Base-by-base conservation (phyloP, 805 yeast genomes). In the Candida broadrunensis region DNA sequence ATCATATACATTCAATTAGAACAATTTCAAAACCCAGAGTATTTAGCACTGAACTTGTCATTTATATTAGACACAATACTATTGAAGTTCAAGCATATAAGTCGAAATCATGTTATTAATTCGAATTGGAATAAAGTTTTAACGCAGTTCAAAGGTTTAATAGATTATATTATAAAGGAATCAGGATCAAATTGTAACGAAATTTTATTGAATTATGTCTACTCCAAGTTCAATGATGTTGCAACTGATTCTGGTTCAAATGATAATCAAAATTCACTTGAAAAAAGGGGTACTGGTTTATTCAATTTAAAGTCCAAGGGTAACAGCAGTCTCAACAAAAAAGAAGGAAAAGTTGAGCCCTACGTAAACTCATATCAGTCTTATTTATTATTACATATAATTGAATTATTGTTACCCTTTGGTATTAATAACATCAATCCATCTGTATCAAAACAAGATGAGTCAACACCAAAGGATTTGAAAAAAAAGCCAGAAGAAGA, bases 1-100 rank as follows among this genome's bases (percentile, higher is more conserved):
- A 50, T 69, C 5, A 46, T 65, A 31, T 69, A 66, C 42, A 46
- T 66, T 25, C 74, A 70, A 47, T 52, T 70, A 14, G 70, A 67
- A 42, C 70, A 63, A 45, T 61, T 68, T 36, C 74, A 67, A 41
- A 55, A 64, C 37, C 49, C 60, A 1, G 71, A 67, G n/a, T 70
- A 50, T 39, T 54, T 67, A 23, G 50, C 73, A 0, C 33, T 39
- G 5, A 61, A 60, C 20, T 39, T 67, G 21, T 33, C 51, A 2
- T 36, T 19, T 3, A 58, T 68, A 31, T 40, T 70, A 20, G 71
- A 66, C 36, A 26, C 37, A 2, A 55, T 67, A 2, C 51, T 70
- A 26, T 41, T 39, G 17, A 65, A 61, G 42, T 67, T 69, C 38
- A 53, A 54, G 18, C 61, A 48, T 9, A 31, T 35, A 14, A 38